Percentiles rank a stretch among this genome's conserved stretches.
phyloP scores from a whole-genome alignment of 495 filamentous ascomycete genomes.

The Lindgomyces ingoldianus region DNA sequence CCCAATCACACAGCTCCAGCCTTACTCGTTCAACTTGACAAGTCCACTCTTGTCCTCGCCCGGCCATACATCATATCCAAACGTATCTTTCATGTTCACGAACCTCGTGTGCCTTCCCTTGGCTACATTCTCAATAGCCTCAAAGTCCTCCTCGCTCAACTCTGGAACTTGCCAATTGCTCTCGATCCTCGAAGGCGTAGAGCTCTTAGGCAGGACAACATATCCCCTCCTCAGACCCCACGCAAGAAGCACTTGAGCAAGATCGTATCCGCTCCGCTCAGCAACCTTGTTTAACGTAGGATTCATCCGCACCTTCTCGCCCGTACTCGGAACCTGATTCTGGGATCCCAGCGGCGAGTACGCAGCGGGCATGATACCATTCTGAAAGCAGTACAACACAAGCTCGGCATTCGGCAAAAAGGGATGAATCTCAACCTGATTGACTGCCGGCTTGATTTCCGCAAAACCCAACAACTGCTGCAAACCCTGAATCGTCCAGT shows the following conservation, averaged over 20 bases:
- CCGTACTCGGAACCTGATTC: conserved; percentile 67
- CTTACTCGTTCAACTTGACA: not conserved
- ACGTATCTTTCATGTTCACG: conserved; percentile 79
- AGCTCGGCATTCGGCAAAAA: conserved; percentile 41
- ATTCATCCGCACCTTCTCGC: conserved; percentile 64
- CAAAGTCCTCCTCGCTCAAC: conserved; percentile 57
- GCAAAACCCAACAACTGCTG: conserved; percentile 34
- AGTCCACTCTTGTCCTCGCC: conserved; percentile 22
- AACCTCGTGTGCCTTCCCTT: conserved; percentile 65
- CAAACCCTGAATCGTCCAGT: conserved; percentile 42
- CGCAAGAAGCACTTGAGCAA: conserved; percentile 54
- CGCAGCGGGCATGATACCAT: conserved; percentile 39
- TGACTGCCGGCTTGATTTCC: conserved; percentile 38
- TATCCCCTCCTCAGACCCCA: conserved; percentile 58
- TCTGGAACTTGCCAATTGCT: conserved; percentile 58
- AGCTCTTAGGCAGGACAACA: conserved; percentile 62
- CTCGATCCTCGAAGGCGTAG: conserved; percentile 58
- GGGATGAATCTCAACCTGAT: conserved; percentile 44
- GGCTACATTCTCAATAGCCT: conserved; percentile 61
- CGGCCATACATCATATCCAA: conserved; percentile 51
- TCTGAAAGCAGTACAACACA: conserved; percentile 36
- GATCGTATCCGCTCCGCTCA: conserved; percentile 48
- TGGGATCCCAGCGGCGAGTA: conserved; percentile 52
- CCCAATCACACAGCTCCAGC: too few relatives aligned
- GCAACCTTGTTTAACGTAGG: conserved; percentile 53